Evolutionary conservation across 2,329 filamentous ascomycete genomes (phyloP).

Genomic region (Dactylellina sp.): DNA sequence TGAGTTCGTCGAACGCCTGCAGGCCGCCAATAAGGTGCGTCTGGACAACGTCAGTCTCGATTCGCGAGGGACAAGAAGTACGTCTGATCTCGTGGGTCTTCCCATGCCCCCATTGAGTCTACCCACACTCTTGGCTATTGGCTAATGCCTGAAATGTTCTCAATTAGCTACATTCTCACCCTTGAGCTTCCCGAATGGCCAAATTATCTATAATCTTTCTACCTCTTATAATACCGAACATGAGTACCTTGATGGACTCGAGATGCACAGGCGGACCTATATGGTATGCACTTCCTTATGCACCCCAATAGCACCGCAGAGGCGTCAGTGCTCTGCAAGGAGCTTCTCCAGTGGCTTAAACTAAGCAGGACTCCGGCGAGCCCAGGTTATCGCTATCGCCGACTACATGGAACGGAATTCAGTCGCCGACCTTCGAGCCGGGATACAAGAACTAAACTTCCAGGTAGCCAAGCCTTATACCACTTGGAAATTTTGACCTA

Average conservation of each 20-base stretch:
- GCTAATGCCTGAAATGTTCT: constrained; percentile 59
- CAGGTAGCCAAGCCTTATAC: constrained; percentile 26
- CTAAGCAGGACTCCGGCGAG: constrained; percentile 43
- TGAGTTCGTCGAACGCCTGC: constrained; percentile 80
- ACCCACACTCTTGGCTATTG: background rate
- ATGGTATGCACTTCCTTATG: constrained; percentile 42
- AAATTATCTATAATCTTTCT: constrained; percentile 87
- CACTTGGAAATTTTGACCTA: background rate
- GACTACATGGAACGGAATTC: constrained; percentile 78
- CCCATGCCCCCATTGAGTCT: constrained; percentile 32
- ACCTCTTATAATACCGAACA: constrained; percentile 80
- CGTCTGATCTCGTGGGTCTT: constrained; percentile 61
- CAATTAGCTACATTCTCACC: constrained; percentile 89
- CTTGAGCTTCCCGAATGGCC: constrained; percentile 84
- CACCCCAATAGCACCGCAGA: constrained; percentile 3
- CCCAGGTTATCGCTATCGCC: constrained; percentile 78
- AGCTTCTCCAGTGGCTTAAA: constrained; percentile 42
- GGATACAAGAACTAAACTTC: constrained; percentile 48
- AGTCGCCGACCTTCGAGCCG: constrained; percentile 42
- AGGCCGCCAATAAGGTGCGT: constrained; percentile 81
- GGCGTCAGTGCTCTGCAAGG: constrained; percentile 9
- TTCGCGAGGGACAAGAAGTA: constrained; percentile 86
- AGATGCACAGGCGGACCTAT: constrained; percentile 60
- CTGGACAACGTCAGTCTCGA: constrained; percentile 88
- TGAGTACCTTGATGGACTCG: constrained; percentile 60